A percentile compares a stretch with the other conserved stretches of the same genome.
Conservation (phyloP, 2,329 filamentous ascomycete genomes). For the Parastagonospora avenae region DNA sequence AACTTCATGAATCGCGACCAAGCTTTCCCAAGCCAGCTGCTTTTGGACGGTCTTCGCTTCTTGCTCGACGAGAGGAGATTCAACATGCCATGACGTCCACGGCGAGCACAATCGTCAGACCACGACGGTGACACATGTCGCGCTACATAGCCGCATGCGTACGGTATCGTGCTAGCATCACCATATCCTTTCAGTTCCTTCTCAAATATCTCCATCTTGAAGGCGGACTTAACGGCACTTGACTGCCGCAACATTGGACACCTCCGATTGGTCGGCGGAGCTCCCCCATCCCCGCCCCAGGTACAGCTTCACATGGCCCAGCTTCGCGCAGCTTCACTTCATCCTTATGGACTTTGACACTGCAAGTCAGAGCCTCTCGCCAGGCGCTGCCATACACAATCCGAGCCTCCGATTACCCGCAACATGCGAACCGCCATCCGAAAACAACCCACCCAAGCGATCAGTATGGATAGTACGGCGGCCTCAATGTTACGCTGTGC, state of each 20-base stretch:
- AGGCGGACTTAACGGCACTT: conserved; percentile 20
- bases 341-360: conserved; percentile 43
- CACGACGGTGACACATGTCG: not conserved
- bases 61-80: conserved; percentile 34
- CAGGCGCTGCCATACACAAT: conserved; percentile 38
- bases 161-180: too few species aligned
- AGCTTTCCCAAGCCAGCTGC: conserved; percentile 32
- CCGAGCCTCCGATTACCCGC: conserved; percentile 69
- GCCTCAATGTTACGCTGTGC: not conserved
- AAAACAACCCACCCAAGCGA: conserved; percentile 71
- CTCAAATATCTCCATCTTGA: not conserved
- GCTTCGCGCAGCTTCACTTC: conserved; percentile 12
- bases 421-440: conserved; percentile 83
- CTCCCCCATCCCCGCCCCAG: conserved; percentile 29
- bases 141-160: not conserved
- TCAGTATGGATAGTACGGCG: conserved; percentile 84
- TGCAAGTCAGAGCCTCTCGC: conserved; percentile 45
- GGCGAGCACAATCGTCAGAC: not conserved
- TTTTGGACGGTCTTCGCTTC: conserved; percentile 32
- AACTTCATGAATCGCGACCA: conserved; percentile 43
- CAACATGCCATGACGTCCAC: conserved; percentile 21
- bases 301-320: conserved; percentile 17
- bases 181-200: too few species aligned
- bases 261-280: conserved; percentile 36
- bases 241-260: conserved; percentile 12